These are phyloP conservation scores for Besnoitia besnoiti DNA, from an alignment of 169 alveolate species.

Conservation along the genomic window DNA sequence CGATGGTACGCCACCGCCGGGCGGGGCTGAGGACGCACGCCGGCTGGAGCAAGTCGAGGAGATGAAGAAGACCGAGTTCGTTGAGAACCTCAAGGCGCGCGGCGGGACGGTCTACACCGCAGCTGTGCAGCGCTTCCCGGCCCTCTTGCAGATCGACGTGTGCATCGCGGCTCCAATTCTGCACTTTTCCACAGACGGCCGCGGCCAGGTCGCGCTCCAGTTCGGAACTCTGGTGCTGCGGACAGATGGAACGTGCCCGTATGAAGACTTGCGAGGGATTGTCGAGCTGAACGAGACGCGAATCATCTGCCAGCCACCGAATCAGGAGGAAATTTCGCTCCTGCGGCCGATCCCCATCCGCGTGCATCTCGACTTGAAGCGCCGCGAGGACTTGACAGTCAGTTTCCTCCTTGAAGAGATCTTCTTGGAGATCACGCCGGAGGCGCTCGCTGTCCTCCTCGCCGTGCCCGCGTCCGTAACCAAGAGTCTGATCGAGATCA, in stretches of 20 bases:
- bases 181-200: constrained; percentile 77
- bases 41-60: constrained; percentile 54
- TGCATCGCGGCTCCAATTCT: constrained; percentile 78
- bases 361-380: constrained; percentile 44
- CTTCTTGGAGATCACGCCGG: constrained; percentile 82
- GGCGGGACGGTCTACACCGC: constrained; percentile 63
- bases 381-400: neutral
- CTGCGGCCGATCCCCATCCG: constrained; percentile 64
- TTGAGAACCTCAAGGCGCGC: constrained; percentile 53
- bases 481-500: constrained; percentile 66
- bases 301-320: constrained; percentile 71
- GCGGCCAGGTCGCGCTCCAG: constrained; percentile 77
- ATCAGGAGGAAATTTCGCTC: constrained; percentile 58
- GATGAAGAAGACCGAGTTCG: constrained; percentile 62
- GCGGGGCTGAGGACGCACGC: constrained; percentile 13
- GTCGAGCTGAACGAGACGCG: constrained; percentile 86
- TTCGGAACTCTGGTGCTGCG: constrained; percentile 81
- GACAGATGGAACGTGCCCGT: constrained; percentile 81
- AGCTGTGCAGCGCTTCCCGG: constrained; percentile 63
- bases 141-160: constrained; percentile 67
- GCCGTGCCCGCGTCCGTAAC: constrained; percentile 81
- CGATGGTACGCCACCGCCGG: too few species aligned
- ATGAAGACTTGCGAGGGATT: constrained; percentile 76
- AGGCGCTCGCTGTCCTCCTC: constrained; percentile 79
- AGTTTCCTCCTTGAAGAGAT: constrained; percentile 79